Conservation (phyloP, 2,329 filamentous ascomycete genomes). For the Fusarium devonianum region DNA sequence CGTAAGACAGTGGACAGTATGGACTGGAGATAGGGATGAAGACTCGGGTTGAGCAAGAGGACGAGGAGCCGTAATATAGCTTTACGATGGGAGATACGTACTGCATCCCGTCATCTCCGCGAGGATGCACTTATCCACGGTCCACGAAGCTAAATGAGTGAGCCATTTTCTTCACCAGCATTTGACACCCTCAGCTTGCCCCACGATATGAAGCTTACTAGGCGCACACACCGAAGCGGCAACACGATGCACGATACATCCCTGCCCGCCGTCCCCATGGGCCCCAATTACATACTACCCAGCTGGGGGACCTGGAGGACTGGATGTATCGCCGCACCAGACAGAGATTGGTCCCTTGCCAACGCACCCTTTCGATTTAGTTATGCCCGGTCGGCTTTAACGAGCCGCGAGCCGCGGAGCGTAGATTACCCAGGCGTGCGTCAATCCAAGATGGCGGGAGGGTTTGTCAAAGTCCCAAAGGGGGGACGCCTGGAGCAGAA, state of each 20-base stretch:
- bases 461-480: constrained; percentile 3
- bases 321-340: too few relatives aligned
- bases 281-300: too few relatives aligned
- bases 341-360: constrained; percentile 1
- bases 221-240: constrained; percentile 26
- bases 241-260: constrained; percentile 20
- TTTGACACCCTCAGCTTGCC: constrained; percentile 37
- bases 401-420: too few relatives aligned
- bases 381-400: constrained; percentile 5
- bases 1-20: neutral
- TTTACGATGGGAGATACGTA: constrained; percentile 38
- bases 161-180: constrained; percentile 40
- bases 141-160: constrained; percentile 40
- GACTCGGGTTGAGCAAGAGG: neutral
- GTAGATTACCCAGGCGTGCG: too few relatives aligned
- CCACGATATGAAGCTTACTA: constrained; percentile 39
- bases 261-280: constrained; percentile 19
- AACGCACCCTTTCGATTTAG: neutral
- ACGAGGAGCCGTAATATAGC: constrained; percentile 38
- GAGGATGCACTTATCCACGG: constrained; percentile 24
- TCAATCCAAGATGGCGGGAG: constrained; percentile 5
- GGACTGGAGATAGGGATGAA: neutral
- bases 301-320: constrained; percentile 14
- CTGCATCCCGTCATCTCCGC: constrained; percentile 26
- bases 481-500: constrained; percentile 27